Base-by-base conservation (phyloP, 495 filamentous ascomycete species). In the Hapsidospora chrysogenum region DNA sequence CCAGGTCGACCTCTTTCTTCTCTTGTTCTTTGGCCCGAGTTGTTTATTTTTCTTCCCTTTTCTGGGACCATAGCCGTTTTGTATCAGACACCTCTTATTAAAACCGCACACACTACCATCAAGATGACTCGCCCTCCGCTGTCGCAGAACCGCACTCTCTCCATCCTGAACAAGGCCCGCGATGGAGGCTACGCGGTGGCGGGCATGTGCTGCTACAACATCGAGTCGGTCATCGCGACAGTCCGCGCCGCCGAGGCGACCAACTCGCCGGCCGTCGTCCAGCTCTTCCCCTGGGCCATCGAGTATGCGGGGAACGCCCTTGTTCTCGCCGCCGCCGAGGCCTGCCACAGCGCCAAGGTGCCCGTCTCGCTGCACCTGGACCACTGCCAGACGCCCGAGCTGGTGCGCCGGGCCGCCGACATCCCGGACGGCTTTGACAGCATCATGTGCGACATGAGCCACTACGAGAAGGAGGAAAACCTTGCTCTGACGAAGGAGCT, bases 201-300 rank as follows among this genome's bases (percentile, higher is more conserved):
- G 23, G 23, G 6, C 6, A 26, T 11, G 6, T 26, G 23, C 23
- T 26, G 23, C 23, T 92, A 92, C 71, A 86, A 86, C 63, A 66
- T 84, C 48, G 80, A 86, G 61, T 74, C 74, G 45, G 79, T 86
- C 53, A 68, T 85, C 31, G 83, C 80, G 17, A 75, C 75, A 1
- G 75, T 92, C 37, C 72, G 68, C 44, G 83, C 81, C 3, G 83
- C 82, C 37, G 78, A 84, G 56, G 63, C 68, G 19, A 78, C 80
- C 33, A 57, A 60, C 36, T 81, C 79, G 0, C 78, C 83, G 0
- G 73, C 78, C 38, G 82, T 85, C 71, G 71, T 92, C 47, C 74
- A 81, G 21, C 76, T 92, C 52, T 87, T 92, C 60, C 83, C 83
- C 35, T 92, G 83, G 83, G 79, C 82, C 53, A 80, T 53, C 56